These are phyloP conservation scores for Microcera coccophila DNA, from an alignment of 2,329 filamentous ascomycete genomes.

Conservation along the genomic window DNA sequence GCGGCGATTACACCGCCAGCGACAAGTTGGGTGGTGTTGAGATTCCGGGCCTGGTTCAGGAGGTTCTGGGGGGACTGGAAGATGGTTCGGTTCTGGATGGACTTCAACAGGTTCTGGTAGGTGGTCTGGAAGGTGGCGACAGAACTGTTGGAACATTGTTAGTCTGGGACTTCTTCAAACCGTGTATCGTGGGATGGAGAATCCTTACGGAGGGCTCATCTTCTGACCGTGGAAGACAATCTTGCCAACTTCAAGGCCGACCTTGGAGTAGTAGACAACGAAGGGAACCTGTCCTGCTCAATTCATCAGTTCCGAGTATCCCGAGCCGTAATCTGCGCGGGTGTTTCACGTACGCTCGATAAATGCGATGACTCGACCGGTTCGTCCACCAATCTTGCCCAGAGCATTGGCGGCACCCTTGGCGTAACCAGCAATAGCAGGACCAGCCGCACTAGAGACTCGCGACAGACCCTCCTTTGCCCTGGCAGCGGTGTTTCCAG, in stretches of 20 bases:
- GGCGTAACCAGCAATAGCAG: constrained; percentile 67
- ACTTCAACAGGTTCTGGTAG: constrained; percentile 71
- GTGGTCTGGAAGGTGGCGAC: constrained; percentile 80
- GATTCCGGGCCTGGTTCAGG: constrained; percentile 59
- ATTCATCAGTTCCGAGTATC: constrained; percentile 10
- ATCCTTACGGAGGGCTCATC: constrained; percentile 89
- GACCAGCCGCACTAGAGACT: constrained; percentile 75
- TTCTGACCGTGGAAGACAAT: constrained; percentile 82
- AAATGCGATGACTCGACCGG: constrained; percentile 72
- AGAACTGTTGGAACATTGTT: constrained; percentile 50
- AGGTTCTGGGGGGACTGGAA: constrained; percentile 54
- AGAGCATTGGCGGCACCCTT: constrained; percentile 63
- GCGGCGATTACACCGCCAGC: constrained; percentile 74
- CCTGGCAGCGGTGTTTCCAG: constrained; percentile 52
- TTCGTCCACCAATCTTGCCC: constrained; percentile 76
- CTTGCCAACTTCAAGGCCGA: constrained; percentile 82
- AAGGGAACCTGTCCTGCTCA: constrained; percentile 74
- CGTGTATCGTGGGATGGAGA: constrained; percentile 8
- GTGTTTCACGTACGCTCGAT: constrained; percentile 70
- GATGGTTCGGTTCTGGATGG: constrained; percentile 61
- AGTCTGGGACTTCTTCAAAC: constrained; percentile 8
- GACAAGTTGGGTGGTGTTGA: constrained; percentile 67
- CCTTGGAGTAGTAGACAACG: constrained; percentile 87
- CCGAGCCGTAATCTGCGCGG: neutral
- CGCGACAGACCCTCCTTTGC: constrained; percentile 78